A percentile compares a stretch with the other conserved stretches of the same genome.
These are phyloP conservation scores for Gaertneriomyces semiglobifer DNA, from an alignment of 192 early-diverging fungal species.

Conservation along the genomic window DNA sequence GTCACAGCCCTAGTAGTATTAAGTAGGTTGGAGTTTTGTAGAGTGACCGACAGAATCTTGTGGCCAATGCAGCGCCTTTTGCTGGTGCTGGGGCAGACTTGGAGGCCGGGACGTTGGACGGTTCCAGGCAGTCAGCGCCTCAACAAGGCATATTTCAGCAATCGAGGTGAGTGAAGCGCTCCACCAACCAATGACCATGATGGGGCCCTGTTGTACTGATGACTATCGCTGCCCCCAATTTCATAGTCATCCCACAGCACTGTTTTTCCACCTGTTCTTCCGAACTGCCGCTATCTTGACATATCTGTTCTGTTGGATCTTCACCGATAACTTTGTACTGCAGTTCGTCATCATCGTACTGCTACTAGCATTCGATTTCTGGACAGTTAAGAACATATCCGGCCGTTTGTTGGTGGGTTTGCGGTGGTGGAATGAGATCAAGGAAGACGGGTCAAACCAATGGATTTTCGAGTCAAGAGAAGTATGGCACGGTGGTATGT, in stretches of 20 bases:
- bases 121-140: background rate
- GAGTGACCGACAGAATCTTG: constrained; percentile 26
- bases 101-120: constrained; percentile 12
- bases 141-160: constrained; percentile 35
- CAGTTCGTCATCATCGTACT: constrained; percentile 90
- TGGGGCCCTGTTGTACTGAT: background rate
- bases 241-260: constrained; percentile 80
- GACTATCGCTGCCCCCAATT: background rate
- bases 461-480: constrained; percentile 96
- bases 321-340: constrained; percentile 82
- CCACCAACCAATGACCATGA: background rate
- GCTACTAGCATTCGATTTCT: constrained; percentile 94
- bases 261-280: constrained; percentile 89
- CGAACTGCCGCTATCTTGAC: constrained; percentile 74
- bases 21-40: background rate
- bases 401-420: constrained; percentile 94
- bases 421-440: constrained; percentile 99
- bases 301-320: constrained; percentile 81
- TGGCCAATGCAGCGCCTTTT: constrained; percentile 28
- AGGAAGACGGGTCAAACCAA: constrained; percentile 88
- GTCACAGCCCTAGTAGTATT: too few relatives aligned
- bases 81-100: constrained; percentile 24
- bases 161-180: constrained; percentile 32
- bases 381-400: constrained; percentile 98
- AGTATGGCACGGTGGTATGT: constrained; percentile 43